phyloP scores from a whole-genome alignment of 2,329 filamentous ascomycete genomes.

The Pseudogymnoascus sp. region DNA sequence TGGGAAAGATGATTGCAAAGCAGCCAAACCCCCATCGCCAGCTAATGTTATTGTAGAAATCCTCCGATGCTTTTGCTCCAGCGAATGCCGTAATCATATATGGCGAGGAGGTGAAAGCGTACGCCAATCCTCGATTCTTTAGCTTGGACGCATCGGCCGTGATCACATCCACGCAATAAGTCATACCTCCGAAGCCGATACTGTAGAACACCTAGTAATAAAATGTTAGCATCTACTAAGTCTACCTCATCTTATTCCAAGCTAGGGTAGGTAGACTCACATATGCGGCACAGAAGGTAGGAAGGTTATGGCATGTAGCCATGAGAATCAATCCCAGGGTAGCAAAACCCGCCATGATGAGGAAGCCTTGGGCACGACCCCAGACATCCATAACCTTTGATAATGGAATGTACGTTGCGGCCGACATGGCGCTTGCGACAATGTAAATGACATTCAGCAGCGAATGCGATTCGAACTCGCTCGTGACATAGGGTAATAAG shows the following conservation, averaged over 20 bases:
- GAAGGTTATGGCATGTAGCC: conserved; percentile 53
- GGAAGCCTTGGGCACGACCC: conserved; percentile 58
- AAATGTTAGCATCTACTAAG: conserved; percentile 11
- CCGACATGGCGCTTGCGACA: conserved; percentile 46
- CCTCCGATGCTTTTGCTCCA: conserved; percentile 46
- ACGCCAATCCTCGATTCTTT: conserved; percentile 46
- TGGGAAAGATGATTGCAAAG: conserved; percentile 56
- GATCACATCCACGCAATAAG: conserved; percentile 54
- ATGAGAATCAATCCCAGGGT: conserved; percentile 54
- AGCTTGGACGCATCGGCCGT: conserved; percentile 59
- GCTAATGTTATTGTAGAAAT: conserved; percentile 43
- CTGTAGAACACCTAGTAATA: conserved; percentile 51
- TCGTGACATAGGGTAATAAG: conserved; percentile 22
- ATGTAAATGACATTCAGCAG: conserved; percentile 41
- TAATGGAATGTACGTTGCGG: conserved; percentile 54
- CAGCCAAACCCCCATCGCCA: conserved; percentile 62
- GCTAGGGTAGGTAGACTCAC: conserved; percentile 33
- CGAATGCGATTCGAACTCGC: conserved; percentile 20
- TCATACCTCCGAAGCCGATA: conserved; percentile 52
- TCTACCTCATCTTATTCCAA: background rate
- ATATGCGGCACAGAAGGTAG: conserved; percentile 47
- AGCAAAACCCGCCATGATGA: conserved; percentile 44
- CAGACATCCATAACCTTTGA: conserved; percentile 62
- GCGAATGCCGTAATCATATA: conserved; percentile 59
- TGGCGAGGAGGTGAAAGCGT: conserved; percentile 54